Evolutionary conservation across 805 yeast genomes (phyloP).

Genomic region (Kodamaea restingae): DNA sequence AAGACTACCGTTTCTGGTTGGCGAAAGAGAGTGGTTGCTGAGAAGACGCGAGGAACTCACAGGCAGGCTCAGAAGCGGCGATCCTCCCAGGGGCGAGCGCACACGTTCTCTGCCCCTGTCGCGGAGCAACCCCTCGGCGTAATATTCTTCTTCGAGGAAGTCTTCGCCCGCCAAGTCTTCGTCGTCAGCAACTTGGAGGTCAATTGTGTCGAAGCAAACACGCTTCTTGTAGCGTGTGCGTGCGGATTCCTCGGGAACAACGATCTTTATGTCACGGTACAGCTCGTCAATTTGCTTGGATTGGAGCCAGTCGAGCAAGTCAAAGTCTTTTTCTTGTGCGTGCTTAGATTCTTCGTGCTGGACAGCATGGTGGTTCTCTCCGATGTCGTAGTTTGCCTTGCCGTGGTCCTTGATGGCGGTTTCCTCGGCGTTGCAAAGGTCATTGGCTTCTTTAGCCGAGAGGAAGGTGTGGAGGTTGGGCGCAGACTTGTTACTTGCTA

Average conservation of each 20-base stretch:
- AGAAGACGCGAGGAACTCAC: slow-evolving; percentile 4
- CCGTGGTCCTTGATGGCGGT: neutral
- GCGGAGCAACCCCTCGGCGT: neutral
- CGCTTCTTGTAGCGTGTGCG: slow-evolving; percentile 23
- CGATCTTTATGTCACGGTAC: slow-evolving; percentile 21
- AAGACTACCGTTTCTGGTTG: slow-evolving; percentile 10
- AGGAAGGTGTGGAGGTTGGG: slow-evolving; percentile 5
- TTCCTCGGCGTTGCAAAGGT: neutral
- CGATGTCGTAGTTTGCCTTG: neutral
- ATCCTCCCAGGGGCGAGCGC: slow-evolving; percentile 6
- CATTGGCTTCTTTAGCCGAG: neutral
- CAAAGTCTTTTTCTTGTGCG: slow-evolving; percentile 7
- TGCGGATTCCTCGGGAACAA: slow-evolving; percentile 12
- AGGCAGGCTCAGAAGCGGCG: slow-evolving; percentile 10
- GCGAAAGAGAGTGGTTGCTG: slow-evolving; percentile 12
- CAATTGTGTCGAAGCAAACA: slow-evolving; percentile 55
- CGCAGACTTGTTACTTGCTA: neutral
- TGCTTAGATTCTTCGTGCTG: neutral
- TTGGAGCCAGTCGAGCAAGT: slow-evolving; percentile 12
- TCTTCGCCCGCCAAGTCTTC: slow-evolving; percentile 12
- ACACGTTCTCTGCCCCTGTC: slow-evolving; percentile 7
- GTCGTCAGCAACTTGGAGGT: slow-evolving; percentile 28
- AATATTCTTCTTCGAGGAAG: neutral
- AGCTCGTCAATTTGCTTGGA: slow-evolving; percentile 15
- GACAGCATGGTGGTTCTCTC: neutral